phyloP scores from a whole-genome alignment of 345 rosid species.

The Syzygium aromaticum region DNA sequence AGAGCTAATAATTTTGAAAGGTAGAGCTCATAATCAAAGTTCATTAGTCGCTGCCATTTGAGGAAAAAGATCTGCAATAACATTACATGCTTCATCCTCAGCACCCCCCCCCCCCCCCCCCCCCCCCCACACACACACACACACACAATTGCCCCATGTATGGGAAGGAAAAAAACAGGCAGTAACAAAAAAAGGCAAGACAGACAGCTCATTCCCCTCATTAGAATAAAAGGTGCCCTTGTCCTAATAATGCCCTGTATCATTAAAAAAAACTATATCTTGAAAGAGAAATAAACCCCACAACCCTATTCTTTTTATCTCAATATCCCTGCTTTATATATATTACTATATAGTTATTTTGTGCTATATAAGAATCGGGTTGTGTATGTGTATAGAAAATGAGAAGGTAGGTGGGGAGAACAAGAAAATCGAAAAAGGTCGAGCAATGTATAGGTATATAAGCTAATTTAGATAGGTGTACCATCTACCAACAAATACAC shows the following conservation, averaged over 20 bases:
- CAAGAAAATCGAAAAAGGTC: slow-evolving; percentile 25
- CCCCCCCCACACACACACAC: too few relatives aligned
- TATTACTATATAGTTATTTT: not conserved
- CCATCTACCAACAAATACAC: slow-evolving; percentile 35
- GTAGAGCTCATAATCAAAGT: not conserved
- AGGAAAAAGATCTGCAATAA: not conserved
- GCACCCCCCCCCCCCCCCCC: too few relatives aligned
- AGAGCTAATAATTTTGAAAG: not conserved
- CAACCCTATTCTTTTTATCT: slow-evolving; percentile 4
- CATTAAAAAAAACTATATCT: not conserved
- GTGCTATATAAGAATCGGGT: not conserved
- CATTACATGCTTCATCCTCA: not conserved
- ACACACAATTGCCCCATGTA: not conserved
- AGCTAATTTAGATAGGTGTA: not conserved
- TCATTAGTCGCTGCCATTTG: not conserved
- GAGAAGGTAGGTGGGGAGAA: slow-evolving; percentile 26
- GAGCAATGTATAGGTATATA: not conserved
- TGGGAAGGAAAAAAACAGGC: not conserved
- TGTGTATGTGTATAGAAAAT: not conserved
- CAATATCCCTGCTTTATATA: not conserved
- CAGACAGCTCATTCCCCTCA: slow-evolving; percentile 34
- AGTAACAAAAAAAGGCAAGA: not conserved
- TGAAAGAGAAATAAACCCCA: not conserved
- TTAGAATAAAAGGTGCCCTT: slow-evolving; percentile 8
- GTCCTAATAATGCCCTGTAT: slow-evolving; percentile 8